Percentiles rank a stretch among this genome's conserved stretches.
Evolutionary conservation across 345 rosid genomes (phyloP).

Genomic region (Moricandia arvensis): DNA sequence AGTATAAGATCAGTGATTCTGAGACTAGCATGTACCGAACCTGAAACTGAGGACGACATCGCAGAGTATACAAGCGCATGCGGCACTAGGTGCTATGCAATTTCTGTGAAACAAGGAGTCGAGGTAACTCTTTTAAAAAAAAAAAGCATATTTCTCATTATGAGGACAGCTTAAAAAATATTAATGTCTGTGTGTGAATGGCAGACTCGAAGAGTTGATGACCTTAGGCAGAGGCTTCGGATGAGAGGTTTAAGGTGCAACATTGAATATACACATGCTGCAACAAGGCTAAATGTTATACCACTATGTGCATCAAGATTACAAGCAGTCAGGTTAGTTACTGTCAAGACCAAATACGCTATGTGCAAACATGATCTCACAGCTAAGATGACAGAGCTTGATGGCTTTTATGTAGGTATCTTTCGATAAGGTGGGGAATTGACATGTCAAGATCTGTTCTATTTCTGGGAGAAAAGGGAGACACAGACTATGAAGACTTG

Average conservation of each 20-base stretch:
- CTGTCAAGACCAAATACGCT: neutral
- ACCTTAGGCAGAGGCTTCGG: constrained; percentile 72
- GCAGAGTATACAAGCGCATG: constrained; percentile 45
- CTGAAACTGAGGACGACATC: constrained; percentile 51
- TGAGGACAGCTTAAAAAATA: neutral
- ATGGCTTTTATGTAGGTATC: constrained; percentile 57
- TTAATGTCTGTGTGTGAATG: constrained; percentile 24
- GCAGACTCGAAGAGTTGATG: constrained; percentile 65
- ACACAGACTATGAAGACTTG: constrained; percentile 73
- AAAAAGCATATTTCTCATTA: neutral
- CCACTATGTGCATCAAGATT: constrained; percentile 81
- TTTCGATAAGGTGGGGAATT: constrained; percentile 77
- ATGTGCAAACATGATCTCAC: neutral
- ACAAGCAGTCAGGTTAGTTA: constrained; percentile 74
- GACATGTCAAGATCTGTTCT: constrained; percentile 59
- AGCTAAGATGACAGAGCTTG: constrained; percentile 3
- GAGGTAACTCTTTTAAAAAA: constrained; percentile 41
- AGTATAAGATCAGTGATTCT: constrained; percentile 49
- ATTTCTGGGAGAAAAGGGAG: constrained; percentile 79
- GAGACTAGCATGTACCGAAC: constrained; percentile 56
- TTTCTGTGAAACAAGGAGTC: constrained; percentile 62
- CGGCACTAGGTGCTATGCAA: constrained; percentile 64
- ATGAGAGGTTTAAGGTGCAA: constrained; percentile 87
- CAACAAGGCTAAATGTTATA: constrained; percentile 64
- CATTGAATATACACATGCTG: constrained; percentile 58